Evolutionary conservation across 495 filamentous ascomycete genomes (phyloP).

Genomic region (Podospora appendiculata): DNA sequence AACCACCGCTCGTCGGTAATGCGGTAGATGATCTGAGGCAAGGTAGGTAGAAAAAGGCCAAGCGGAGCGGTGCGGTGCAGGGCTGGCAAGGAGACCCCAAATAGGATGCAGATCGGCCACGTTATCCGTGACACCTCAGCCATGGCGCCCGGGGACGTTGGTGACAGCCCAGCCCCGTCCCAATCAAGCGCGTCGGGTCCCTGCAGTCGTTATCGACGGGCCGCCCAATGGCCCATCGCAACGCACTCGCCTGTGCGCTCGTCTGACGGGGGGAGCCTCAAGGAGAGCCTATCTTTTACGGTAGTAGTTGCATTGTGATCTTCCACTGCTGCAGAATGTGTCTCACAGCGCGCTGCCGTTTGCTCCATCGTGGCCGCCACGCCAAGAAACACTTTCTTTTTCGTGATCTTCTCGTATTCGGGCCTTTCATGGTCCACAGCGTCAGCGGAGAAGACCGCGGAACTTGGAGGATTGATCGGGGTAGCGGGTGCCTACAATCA

Average conservation of each 20-base stretch:
- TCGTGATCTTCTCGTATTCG: neutral
- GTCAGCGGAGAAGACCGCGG: neutral
- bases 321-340: neutral
- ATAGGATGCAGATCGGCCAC: neutral
- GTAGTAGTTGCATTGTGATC: neutral
- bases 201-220: neutral
- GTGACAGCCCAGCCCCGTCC: neutral
- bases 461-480: neutral
- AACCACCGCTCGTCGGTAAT: neutral
- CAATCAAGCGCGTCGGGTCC: neutral
- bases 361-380: slow-evolving; percentile 1
- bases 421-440: neutral
- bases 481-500: neutral
- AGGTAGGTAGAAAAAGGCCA: neutral
- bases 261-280: too few relatives aligned
- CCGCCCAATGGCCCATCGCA: neutral
- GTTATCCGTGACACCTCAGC: slow-evolving; percentile 3
- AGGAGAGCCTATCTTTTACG: too few relatives aligned
- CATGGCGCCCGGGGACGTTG: neutral
- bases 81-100: neutral
- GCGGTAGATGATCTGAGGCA: neutral
- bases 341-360: neutral
- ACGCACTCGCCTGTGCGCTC: too few relatives aligned
- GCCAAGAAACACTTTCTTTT: neutral
- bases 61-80: neutral